Evolutionary conservation across 2,329 filamentous ascomycete genomes (phyloP), one percentile per base, ranked within the genome.

Genomic region (Tolypocladium tropicale): DNA sequence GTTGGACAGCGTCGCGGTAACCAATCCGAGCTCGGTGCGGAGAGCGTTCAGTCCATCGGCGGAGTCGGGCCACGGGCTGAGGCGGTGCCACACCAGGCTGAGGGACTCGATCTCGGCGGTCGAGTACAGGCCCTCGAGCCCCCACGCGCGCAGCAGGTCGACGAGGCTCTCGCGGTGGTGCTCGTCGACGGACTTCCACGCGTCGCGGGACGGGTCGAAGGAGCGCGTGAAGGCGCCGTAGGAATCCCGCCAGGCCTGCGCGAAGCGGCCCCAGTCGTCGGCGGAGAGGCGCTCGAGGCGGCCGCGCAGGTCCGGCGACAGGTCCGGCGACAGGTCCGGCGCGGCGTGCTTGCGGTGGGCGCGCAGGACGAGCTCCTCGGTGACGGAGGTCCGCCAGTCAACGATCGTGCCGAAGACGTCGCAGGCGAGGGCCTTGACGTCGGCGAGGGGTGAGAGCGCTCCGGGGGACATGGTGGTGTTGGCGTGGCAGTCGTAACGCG

Each of bases 341-440:
- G 75, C 73, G 16, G 50, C 21, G 32, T 66, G 65, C 62, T 81
- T 79, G 56, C 74, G 69, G 32, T 70, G 66, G 16, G 82, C 78
- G 41, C 77, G 76, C 12, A 74, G 65, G 28, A 72, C 67, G 52
- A 94, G 78, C 55, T 82, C 80, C 10, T 77, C 72, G 16, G 78
- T 81, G 23, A 94, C 82, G 2, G 83, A 82, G 41, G 75, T 76
- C 56, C 88, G 85, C 88, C 89, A 93, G 74, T 93, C 80, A 50
- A 94, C 89, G 60, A 86, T 83, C 1, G 90, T 94, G 61, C 88
- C 88, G 69, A 92, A 91, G 63, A 90, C 81, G 71, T 91, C 88
- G 65, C 90, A 90, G 55, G 85, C 77, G 36, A 91, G 74, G 9
- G 81, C 86, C 61, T 83, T 82, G 60, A 81, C 63, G 32, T 64